These are phyloP conservation scores for Apiotrichum laibachii DNA, from an alignment of 1,284 basidiomycete genomes.

Conservation along the genomic window DNA sequence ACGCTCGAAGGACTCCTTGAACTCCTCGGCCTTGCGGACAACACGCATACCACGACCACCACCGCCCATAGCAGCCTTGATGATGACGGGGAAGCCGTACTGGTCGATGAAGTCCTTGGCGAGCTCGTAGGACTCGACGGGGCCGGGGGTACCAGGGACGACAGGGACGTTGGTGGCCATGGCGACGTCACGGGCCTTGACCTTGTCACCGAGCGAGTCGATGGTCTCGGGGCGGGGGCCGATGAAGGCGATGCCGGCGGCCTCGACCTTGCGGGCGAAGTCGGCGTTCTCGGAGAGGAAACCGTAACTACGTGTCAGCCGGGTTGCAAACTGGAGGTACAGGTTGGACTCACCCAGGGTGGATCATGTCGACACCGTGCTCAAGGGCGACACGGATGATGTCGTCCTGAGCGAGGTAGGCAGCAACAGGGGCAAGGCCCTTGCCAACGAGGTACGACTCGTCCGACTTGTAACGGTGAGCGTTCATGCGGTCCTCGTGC, in stretches of 20 bases:
- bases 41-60: constrained; percentile 99
- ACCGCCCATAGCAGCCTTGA: constrained; percentile 98
- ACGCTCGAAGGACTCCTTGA: constrained; percentile 85
- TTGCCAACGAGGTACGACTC: constrained; percentile 98
- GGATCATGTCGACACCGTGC: constrained; percentile 99
- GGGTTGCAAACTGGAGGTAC: not conserved
- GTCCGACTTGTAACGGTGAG: constrained; percentile 98
- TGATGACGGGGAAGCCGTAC: constrained; percentile 95
- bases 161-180: constrained; percentile 89
- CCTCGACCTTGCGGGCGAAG: constrained; percentile 95
- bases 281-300: constrained; percentile 96
- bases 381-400: constrained; percentile 93
- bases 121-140: constrained; percentile 78
- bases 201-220: constrained; percentile 97
- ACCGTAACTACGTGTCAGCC: constrained; percentile 67
- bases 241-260: constrained; percentile 95
- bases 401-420: constrained; percentile 96
- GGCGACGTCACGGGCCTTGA: constrained; percentile 79
- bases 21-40: constrained; percentile 85
- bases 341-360: constrained; percentile 70
- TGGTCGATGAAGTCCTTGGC: constrained; percentile 88
- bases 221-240: constrained; percentile 96
- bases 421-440: constrained; percentile 89
- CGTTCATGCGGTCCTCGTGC: constrained; percentile 91
- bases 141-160: constrained; percentile 94